Evolutionary conservation across 202 grass and related monocot species (phyloP).

Genomic region (Elaeis oleifera): DNA sequence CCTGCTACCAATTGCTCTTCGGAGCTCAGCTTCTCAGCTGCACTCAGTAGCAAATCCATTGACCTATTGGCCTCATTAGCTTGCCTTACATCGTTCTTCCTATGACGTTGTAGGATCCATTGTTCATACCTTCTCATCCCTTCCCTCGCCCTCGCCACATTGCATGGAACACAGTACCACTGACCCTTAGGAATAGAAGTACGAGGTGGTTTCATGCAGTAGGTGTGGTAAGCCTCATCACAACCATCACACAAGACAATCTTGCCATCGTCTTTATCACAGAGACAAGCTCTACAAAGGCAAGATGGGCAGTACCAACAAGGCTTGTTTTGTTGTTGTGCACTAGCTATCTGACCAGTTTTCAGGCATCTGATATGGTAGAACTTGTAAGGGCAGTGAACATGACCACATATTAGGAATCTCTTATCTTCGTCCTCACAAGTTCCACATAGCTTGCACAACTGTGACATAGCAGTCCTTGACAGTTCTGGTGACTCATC

Average conservation of each 20-base stretch:
- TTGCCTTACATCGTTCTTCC: slow-evolving; percentile 30
- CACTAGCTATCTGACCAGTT: slow-evolving; percentile 42
- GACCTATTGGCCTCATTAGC: slow-evolving; percentile 29
- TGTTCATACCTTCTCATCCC: slow-evolving; percentile 47
- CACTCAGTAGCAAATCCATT: slow-evolving; percentile 51
- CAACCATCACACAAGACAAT: slow-evolving; percentile 71
- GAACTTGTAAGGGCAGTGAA: slow-evolving; percentile 61
- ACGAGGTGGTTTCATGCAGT: slow-evolving; percentile 57
- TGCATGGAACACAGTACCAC: slow-evolving; percentile 57
- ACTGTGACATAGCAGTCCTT: slow-evolving; percentile 21
- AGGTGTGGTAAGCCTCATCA: slow-evolving; percentile 63
- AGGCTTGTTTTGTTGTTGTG: slow-evolving; percentile 31
- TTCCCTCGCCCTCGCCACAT: slow-evolving; percentile 35
- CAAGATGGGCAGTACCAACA: slow-evolving; percentile 91
- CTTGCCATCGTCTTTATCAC: slow-evolving; percentile 56
- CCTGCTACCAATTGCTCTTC: slow-evolving; percentile 18
- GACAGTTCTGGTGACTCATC: slow-evolving; percentile 20
- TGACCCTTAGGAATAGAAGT: slow-evolving; percentile 43
- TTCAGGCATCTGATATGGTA: slow-evolving; percentile 68
- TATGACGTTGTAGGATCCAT: slow-evolving; percentile 37
- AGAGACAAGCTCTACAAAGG: slow-evolving; percentile 58
- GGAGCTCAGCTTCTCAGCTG: slow-evolving; percentile 38
- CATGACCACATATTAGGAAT: slow-evolving; percentile 53
- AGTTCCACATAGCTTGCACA: slow-evolving; percentile 66
- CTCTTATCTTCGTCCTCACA: slow-evolving; percentile 55